Evolutionary conservation across 148 eudicot species (phyloP).

Genomic region (Chenopodium suecicum): DNA sequence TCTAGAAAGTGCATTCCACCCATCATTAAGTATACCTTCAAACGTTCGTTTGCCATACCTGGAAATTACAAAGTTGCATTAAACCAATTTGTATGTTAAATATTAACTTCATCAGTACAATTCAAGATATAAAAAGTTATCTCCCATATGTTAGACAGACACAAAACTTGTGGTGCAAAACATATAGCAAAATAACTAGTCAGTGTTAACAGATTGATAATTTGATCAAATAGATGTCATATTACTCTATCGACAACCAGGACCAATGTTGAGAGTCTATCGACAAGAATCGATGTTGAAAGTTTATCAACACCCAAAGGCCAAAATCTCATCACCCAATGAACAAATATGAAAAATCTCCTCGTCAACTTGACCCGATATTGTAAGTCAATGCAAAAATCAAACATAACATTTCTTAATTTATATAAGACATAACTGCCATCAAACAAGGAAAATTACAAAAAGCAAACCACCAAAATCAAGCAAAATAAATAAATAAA

Average conservation of each 20-base stretch:
- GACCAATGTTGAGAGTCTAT: neutral
- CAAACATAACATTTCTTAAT: too few relatives aligned
- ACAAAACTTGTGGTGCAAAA: neutral
- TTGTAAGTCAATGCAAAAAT: too few relatives aligned
- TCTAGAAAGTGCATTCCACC: constrained; percentile 71
- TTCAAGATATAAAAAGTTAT: neutral
- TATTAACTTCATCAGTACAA: neutral
- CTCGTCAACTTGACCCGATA: neutral
- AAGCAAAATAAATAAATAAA: too few relatives aligned
- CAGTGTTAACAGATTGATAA: neutral
- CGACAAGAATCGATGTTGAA: neutral
- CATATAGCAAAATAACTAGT: neutral
- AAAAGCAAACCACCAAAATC: too few relatives aligned
- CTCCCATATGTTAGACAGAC: neutral
- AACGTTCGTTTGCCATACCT: constrained; percentile 84
- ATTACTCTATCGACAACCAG: neutral
- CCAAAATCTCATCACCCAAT: neutral
- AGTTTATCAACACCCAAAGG: neutral
- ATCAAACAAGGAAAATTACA: too few relatives aligned
- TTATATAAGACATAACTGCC: too few relatives aligned
- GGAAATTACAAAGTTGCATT: constrained; percentile 10
- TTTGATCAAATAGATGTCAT: neutral
- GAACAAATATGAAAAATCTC: neutral
- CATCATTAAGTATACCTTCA: constrained; percentile 79
- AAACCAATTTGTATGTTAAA: neutral